These are phyloP conservation scores for Silene noctiflora DNA, from an alignment of 179 eudicot species.

Conservation along the genomic window DNA sequence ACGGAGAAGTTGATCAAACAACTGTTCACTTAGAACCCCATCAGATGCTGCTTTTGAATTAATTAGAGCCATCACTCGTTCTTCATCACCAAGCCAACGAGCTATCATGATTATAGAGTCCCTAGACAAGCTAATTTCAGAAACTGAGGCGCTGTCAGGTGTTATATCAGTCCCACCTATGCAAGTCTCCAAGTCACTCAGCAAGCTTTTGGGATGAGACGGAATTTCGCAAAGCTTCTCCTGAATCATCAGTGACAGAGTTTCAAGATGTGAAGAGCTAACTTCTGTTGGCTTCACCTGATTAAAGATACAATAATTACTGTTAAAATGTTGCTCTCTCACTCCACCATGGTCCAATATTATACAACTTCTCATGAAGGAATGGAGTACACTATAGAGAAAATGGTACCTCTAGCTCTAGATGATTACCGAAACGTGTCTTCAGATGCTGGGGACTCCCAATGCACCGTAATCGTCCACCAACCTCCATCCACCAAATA, in stretches of 20 bases:
- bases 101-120: conserved; percentile 69
- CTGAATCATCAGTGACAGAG: conserved; percentile 61
- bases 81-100: conserved; percentile 81
- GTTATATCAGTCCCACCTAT: conserved; percentile 53
- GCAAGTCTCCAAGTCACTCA: conserved; percentile 76
- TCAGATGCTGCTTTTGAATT: conserved; percentile 34
- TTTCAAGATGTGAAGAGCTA: conserved; percentile 54
- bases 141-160: conserved; percentile 49
- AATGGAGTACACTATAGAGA: neutral
- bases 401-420: conserved; percentile 75
- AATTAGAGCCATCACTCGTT: conserved; percentile 49
- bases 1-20: conserved; percentile 79
- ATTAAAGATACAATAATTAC: conserved; percentile 15
- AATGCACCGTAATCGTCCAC: conserved; percentile 81
- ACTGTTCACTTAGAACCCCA: conserved; percentile 57
- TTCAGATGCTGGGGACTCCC: conserved; percentile 98
- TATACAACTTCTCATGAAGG: neutral
- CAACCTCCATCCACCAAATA: conserved; percentile 51
- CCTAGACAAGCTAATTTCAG: conserved; percentile 76
- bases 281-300: conserved; percentile 94
- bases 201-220: conserved; percentile 63
- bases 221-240: conserved; percentile 66
- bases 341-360: neutral
- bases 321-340: neutral
- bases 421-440: conserved; percentile 96